Evolutionary conservation across 2,329 filamentous ascomycete genomes (phyloP), one percentile per base, ranked within the genome.

Genomic region (Cercospora zeina): DNA sequence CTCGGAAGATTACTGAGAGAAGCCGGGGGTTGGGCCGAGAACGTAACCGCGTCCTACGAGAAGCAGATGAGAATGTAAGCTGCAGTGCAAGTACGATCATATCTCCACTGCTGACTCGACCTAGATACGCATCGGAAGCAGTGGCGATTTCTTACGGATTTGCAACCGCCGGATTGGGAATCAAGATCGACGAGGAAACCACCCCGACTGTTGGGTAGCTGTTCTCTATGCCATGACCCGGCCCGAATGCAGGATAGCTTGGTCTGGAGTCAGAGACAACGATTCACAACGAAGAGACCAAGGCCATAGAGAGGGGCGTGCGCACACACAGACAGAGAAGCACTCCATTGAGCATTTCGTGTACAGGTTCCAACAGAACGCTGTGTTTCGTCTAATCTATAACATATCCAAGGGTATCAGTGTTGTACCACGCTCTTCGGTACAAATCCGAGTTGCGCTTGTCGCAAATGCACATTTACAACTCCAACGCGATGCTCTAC

Each of bases 71-170:
- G 76, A 55, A 67, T 83, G 0, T 87, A 86, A 49, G 51, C 34
- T 21, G 13, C 49, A 53, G 30, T 3, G 10, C 27, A 21, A 21
- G 7, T 7, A n/a, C 5, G 2, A 47, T 13, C 8, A 19, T 19
- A 8, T 19, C 27, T 19, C 49, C 16, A 19, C 9, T 53, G 21
- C 56, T 59, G 21, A 60, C 50, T 49, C 34, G 30, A 30, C 19
- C 16, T 30, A 60, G 58, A 36, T 87, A 87, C 16, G 85, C 69
- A 0, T 84, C 82, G 67, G 79, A 81, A 68, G 83, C 83, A 2
- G 86, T 88, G 10, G 70, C 73, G 30, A 66, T 72, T 49, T 88
- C 85, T 60, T 88, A 86, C 66, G 76, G 73, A 0, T 70, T 76
- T 59, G 84, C 83, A 1, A 73, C 59, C 2, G 64, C 62, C 1